Percentiles rank a stretch among this genome's conserved stretches.
phyloP scores from a whole-genome alignment of 106 monocot genomes.

The Phalaenopsis aphrodite region DNA sequence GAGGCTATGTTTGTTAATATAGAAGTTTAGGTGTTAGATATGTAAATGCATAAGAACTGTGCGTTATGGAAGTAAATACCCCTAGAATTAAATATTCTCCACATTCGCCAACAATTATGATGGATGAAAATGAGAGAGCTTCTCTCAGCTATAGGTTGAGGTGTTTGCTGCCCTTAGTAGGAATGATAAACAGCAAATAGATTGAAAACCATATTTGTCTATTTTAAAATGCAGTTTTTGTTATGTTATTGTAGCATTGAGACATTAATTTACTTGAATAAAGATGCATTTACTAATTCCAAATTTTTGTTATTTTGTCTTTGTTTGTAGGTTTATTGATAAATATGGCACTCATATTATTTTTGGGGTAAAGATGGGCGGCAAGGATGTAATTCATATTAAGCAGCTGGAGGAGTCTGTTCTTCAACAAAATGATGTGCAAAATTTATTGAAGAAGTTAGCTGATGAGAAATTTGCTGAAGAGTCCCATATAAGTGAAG shows the following conservation, averaged over 20 bases:
- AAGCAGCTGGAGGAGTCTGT: constrained; percentile 57
- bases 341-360: constrained; percentile 82
- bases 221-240: too few species aligned
- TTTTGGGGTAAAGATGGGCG: constrained; percentile 65
- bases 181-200: too few species aligned
- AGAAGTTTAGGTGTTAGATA: too few species aligned
- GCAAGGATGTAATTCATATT: constrained; percentile 60
- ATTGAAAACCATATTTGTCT: too few species aligned
- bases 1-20: too few species aligned
- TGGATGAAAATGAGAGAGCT: too few species aligned
- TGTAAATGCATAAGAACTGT: too few species aligned
- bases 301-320: constrained; percentile 3
- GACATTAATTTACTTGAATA: background rate
- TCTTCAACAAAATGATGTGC: constrained; percentile 54
- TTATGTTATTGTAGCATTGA: background rate
- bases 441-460: constrained; percentile 33
- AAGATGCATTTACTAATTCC: background rate
- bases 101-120: too few species aligned
- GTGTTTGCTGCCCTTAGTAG: too few species aligned
- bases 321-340: constrained; percentile 61
- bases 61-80: too few species aligned
- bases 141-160: too few species aligned
- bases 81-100: too few species aligned
- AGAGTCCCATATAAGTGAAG: constrained; percentile 9
- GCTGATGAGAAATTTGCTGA: constrained; percentile 48